phyloP scores from a whole-genome alignment of 148 eudicot species.

The Chenopodium formosanum region DNA sequence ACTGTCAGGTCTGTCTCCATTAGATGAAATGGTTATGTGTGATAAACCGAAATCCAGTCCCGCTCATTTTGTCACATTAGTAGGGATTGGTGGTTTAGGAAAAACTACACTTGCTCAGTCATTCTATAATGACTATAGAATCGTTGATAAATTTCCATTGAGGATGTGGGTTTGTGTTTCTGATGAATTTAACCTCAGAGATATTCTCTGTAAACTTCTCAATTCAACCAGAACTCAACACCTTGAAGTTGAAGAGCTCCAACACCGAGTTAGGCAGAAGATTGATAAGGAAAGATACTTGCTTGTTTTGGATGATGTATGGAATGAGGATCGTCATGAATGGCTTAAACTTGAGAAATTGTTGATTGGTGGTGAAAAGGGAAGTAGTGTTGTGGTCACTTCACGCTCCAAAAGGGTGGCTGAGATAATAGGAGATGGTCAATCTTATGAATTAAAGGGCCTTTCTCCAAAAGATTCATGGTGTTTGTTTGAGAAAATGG shows the following conservation, averaged over 20 bases:
- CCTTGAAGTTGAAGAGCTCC: not conserved
- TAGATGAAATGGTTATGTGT: no score
- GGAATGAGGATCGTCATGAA: slow-evolving; percentile 5
- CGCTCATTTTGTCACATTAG: slow-evolving; percentile 23
- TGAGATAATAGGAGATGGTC: not conserved
- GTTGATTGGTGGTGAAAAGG: not conserved
- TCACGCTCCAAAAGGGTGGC: slow-evolving; percentile 2
- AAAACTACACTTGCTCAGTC: slow-evolving; percentile 35
- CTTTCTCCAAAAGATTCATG: not conserved
- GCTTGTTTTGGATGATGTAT: slow-evolving; percentile 16
- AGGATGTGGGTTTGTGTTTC: slow-evolving; percentile 33
- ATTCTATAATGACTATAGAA: slow-evolving; percentile 14
- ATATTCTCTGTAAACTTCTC: not conserved
- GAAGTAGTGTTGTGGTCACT: slow-evolving; percentile 9
- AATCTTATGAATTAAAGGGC: not conserved
- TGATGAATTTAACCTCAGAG: slow-evolving; percentile 6
- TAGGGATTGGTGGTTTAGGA: slow-evolving; percentile 38
- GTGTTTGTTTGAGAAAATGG: not conserved
- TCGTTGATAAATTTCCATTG: no score
- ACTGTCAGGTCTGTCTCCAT: no score
- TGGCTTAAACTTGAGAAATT: not conserved
- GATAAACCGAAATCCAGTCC: not conserved
- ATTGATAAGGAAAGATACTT: not conserved
- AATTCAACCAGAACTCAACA: not conserved
- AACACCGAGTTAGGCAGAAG: not conserved